These are phyloP conservation scores for Austroboletus rostrupii DNA, from an alignment of 1,284 basidiomycete genomes.

Conservation along the genomic window DNA sequence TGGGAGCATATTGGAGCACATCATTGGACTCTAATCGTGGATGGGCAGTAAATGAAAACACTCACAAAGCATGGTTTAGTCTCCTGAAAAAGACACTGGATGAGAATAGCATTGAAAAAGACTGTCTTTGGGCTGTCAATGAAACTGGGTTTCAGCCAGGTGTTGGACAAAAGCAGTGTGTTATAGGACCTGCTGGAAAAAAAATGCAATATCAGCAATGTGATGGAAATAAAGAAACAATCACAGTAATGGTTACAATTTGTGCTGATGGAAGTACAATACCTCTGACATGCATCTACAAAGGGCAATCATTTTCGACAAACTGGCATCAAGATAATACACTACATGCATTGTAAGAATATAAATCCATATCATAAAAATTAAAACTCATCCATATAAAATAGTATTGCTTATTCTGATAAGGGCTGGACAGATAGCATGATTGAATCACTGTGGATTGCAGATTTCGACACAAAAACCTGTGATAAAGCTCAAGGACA, in stretches of 20 bases:
- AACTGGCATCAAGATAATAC: conserved; percentile 5
- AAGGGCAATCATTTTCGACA: background rate
- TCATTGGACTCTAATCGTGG: background rate
- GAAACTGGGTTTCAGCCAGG: conserved; percentile 4
- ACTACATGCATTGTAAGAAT: background rate
- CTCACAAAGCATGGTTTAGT: conserved; percentile 1
- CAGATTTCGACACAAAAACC: background rate
- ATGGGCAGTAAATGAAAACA: background rate
- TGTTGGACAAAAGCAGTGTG: no score
- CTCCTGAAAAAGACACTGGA: background rate
- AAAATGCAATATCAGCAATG: no score
- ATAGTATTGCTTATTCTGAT: background rate
- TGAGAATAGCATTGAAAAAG: background rate
- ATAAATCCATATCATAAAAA: no score
- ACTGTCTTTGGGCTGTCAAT: conserved; percentile 5
- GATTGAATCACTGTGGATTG: background rate
- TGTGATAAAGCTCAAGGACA: background rate
- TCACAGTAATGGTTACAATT: no score
- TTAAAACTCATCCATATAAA: no score
- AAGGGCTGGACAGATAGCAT: conserved; percentile 1
- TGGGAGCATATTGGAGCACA: background rate
- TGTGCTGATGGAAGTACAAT: no score
- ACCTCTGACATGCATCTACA: conserved; percentile 1
- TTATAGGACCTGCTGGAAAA: no score
- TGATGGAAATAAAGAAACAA: no score